Conservation (phyloP, 805 yeast species). For the Wickerhamomyces ciferrii region DNA sequence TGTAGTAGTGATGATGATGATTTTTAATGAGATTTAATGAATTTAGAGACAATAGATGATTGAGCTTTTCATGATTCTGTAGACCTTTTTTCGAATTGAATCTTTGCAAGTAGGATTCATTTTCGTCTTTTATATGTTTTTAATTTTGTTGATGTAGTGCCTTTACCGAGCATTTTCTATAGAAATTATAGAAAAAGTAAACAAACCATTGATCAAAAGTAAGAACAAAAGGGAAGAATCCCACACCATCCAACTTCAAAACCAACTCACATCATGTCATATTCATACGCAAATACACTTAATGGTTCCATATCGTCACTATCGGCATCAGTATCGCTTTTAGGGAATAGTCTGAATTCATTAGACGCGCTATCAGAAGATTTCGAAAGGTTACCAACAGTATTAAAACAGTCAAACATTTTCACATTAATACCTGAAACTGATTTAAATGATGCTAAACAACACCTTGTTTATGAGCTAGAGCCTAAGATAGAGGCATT, state of each 20-base stretch:
- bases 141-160: no score
- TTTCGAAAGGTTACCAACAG: constrained; percentile 30
- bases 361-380: constrained; percentile 31
- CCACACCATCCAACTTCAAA: neutral
- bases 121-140: no score
- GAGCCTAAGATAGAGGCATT: constrained; percentile 36
- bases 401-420: constrained; percentile 39
- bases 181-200: no score
- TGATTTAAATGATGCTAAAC: constrained; percentile 37
- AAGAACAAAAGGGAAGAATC: no score
- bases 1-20: neutral
- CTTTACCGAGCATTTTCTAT: no score
- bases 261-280: constrained; percentile 5
- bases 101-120: no score
- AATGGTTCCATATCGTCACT: constrained; percentile 28
- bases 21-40: no score
- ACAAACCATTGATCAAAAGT: neutral
- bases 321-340: constrained; percentile 27
- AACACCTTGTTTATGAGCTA: constrained; percentile 28
- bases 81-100: no score
- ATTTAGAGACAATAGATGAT: no score
- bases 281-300: constrained; percentile 11
- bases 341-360: constrained; percentile 27
- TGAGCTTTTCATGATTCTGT: no score
- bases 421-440: constrained; percentile 47